Evolutionary conservation across 345 rosid species (phyloP), one percentile per base, ranked within the genome.

Genomic region (Bruguiera sexangula): DNA sequence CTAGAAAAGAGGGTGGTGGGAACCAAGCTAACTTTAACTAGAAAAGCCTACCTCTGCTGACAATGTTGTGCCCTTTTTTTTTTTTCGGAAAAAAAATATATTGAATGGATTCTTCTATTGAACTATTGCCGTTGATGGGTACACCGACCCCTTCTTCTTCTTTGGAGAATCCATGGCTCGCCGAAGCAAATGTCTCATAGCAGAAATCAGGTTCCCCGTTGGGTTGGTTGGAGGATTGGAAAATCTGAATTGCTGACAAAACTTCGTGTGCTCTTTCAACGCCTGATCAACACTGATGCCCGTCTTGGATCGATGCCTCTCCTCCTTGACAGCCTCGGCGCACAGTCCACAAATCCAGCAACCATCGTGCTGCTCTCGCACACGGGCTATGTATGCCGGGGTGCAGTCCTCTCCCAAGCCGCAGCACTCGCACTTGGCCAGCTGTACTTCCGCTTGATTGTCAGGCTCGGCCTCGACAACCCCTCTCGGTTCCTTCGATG

Each of bases 311-410:
- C 89, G 76, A 8, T 62, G 20, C 0, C 66, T 79, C 82, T 87
- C 89, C 37, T 91, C 92, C 11, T 86, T 80, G 3, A 89, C 89
- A 0, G 92, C 97, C 66, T 89, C 97, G 6, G 85, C 55, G 18
- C 95, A 91, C 29, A 91, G 88, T 3, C 91, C 97, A 64, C 95
- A 89, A 26, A 91, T 85, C 95, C 95, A 91, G 16, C 75, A 81
- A 21, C 95, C 97, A 8, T 72, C 79, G 71, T 76, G 81, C 60
- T 80, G 79, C 67, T 84, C 89, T 19, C 83, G 73, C 16, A 91
- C 88, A 0, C 77, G 65, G 6, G 76, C 72, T 63, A 91, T 82
- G 85, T 91, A 91, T 30, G 73, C 86, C 2, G 37, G 72, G 24
- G 95, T 90, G 68, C 89, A 88, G 74, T 88, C 96, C 76, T 90